Conservation (phyloP, 306 rosid species). For the Mucuna pruriens region DNA sequence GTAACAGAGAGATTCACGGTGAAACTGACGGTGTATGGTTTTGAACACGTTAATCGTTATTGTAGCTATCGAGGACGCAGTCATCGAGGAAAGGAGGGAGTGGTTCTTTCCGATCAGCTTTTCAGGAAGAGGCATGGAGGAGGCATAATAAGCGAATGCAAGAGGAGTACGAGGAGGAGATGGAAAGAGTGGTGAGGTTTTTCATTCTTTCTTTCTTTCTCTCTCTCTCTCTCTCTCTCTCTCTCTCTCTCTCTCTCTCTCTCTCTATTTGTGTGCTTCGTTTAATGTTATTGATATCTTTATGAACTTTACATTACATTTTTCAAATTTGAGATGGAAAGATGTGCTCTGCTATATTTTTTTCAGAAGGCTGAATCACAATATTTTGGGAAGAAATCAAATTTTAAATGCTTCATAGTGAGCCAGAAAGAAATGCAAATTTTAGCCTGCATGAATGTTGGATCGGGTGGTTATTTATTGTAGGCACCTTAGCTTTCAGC, state of each 20-base stretch:
- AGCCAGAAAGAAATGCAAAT: neutral
- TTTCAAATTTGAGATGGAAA: constrained; percentile 17
- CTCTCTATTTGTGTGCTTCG: neutral
- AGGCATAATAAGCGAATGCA: constrained; percentile 80
- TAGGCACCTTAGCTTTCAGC: constrained; percentile 23
- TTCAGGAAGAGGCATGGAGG: constrained; percentile 94
- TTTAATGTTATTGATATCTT: neutral
- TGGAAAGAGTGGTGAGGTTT: constrained; percentile 91
- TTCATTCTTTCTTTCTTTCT: neutral
- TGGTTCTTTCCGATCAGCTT: constrained; percentile 64
- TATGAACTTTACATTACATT: neutral
- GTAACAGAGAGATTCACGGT: neutral
- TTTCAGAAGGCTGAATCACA: neutral
- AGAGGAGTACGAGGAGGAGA: constrained; percentile 97
- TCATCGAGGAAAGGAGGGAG: constrained; percentile 61
- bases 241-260: too few species aligned
- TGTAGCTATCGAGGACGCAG: constrained; percentile 69
- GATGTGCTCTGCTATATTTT: neutral
- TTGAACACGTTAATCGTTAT: constrained; percentile 38
- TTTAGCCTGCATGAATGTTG: constrained; percentile 11
- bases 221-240: too few species aligned
- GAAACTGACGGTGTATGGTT: constrained; percentile 45
- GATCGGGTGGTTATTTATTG: constrained; percentile 18
- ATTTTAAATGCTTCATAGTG: constrained; percentile 26
- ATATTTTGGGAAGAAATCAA: neutral